Evolutionary conservation across 2,329 filamentous ascomycete genomes (phyloP).

Genomic region (Sporothrix globosa): DNA sequence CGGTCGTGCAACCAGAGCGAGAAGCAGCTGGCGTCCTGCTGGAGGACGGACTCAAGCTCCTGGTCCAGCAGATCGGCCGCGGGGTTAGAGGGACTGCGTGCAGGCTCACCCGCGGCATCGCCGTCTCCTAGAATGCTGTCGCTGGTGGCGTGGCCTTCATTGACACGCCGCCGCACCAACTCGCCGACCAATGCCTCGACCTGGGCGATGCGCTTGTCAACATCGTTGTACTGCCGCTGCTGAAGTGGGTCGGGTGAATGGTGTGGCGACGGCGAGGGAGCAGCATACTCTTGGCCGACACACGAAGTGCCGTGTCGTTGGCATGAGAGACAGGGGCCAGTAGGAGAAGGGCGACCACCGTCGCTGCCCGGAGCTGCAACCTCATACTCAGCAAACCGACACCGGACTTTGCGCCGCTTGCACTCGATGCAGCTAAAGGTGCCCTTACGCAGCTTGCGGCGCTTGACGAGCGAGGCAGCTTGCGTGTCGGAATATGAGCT

Average conservation of each 20-base stretch:
- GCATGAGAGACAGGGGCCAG: slow-evolving; percentile 50
- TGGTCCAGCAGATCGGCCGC: slow-evolving; percentile 14
- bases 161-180: slow-evolving; percentile 38
- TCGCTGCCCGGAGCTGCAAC: not conserved
- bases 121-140: not conserved
- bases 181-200: slow-evolving; percentile 46
- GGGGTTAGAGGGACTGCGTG: not conserved
- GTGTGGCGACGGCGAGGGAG: slow-evolving; percentile 17
- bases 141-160: not conserved
- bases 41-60: slow-evolving; percentile 19
- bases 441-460: slow-evolving; percentile 51
- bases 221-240: slow-evolving; percentile 18
- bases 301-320: slow-evolving; percentile 48
- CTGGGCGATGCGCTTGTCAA: slow-evolving; percentile 36
- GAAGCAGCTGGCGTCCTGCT: slow-evolving; percentile 20
- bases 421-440: slow-evolving; percentile 62
- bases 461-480: slow-evolving; percentile 3
- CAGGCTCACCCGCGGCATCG: not conserved
- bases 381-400: slow-evolving; percentile 45
- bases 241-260: slow-evolving; percentile 28
- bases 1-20: slow-evolving; percentile 24
- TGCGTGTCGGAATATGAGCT: slow-evolving; percentile 5
- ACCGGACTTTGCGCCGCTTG: slow-evolving; percentile 54
- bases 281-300: slow-evolving; percentile 50
- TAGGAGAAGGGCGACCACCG: not conserved